Evolutionary conservation across 2,329 filamentous ascomycete species (phyloP).

Genomic region (Diaporthe vexans): DNA sequence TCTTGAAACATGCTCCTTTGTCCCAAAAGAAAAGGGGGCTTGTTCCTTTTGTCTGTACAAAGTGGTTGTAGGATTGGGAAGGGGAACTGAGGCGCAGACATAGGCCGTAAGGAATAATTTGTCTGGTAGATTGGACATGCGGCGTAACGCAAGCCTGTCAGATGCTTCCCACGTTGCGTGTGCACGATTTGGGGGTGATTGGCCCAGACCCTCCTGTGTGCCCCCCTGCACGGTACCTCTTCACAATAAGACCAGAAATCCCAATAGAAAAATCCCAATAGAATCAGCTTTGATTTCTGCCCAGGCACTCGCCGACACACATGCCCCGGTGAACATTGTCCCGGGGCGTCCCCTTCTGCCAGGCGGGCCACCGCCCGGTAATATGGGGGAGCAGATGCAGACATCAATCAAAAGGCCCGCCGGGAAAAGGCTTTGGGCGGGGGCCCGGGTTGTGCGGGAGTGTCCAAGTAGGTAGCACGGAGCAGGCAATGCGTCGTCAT

Average conservation of each 20-base stretch:
- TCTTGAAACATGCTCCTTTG: slow-evolving; percentile 6
- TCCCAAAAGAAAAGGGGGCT: neutral
- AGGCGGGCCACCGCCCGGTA: slow-evolving; percentile 11
- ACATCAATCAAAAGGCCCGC: neutral
- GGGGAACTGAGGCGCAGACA: neutral
- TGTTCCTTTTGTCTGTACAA: neutral
- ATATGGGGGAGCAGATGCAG: neutral
- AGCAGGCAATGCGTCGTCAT: neutral
- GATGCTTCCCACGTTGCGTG: neutral
- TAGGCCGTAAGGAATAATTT: neutral
- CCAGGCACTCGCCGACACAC: too few species aligned
- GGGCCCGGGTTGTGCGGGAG: neutral
- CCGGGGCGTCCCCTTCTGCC: neutral
- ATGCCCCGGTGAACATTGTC: neutral
- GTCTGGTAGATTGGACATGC: slow-evolving; percentile 7
- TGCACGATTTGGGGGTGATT: neutral
- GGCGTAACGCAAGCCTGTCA: neutral
- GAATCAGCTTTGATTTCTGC: neutral
- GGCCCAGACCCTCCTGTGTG: neutral
- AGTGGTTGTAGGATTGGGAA: slow-evolving; percentile 3
- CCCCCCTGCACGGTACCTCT: neutral
- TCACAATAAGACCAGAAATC: too few species aligned
- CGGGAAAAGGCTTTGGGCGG: neutral
- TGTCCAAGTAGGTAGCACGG: neutral
- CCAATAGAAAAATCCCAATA: too few species aligned